Base-by-base conservation (phyloP, 139 green algal genomes). In the Gonium pectorale region DNA sequence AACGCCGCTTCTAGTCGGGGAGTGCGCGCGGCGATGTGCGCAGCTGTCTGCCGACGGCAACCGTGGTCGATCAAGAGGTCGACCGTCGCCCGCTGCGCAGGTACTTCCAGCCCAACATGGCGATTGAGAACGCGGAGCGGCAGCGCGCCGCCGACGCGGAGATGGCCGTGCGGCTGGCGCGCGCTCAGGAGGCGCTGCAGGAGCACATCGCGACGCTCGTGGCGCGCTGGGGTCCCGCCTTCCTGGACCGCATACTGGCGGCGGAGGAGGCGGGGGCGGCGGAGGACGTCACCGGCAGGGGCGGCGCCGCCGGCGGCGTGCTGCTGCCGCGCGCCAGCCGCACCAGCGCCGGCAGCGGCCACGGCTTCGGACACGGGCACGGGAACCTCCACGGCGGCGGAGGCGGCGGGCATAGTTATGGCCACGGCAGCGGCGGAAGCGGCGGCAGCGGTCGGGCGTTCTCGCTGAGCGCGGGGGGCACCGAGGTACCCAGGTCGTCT, bases 81-180 rank as follows among this genome's bases (percentile, higher is more conserved):
- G n/a, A n/a, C n/a, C n/a, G n/a, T n/a, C n/a, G n/a, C 15, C 17
- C 22, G 15, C 19, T 2, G 46, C 51, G 13, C 74, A 82, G 74
- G 35, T 84, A 75, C 78, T 84, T 51, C 35, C 29, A 84, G 44
- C 64, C 78, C 43, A 68, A 73, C 33, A 43, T 84, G 33, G 62
- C 63, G 5, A 24, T 64, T 21, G 63, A 84, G 43, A 21, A 13
- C 13, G 62, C 49, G 63, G 63, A 74, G 43, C 49, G 59, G 31
- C 29, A 71, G 56, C 44, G 35, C 19, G 5, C 5, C 7, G 44
- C 64, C 22, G 56, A 73, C 6, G 22, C 29, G 44, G 44, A 74
- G 21, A 73, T 84, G 62, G 44, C 62, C 5, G 78, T 38, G 44
- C 41, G 78, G 27, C 44, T 84, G 44, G 63, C 44, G 8, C 21